Evolutionary conservation across 2,329 filamentous ascomycete species (phyloP), one percentile per base, ranked within the genome.

Genomic region (Pseudonectria foliicola): DNA sequence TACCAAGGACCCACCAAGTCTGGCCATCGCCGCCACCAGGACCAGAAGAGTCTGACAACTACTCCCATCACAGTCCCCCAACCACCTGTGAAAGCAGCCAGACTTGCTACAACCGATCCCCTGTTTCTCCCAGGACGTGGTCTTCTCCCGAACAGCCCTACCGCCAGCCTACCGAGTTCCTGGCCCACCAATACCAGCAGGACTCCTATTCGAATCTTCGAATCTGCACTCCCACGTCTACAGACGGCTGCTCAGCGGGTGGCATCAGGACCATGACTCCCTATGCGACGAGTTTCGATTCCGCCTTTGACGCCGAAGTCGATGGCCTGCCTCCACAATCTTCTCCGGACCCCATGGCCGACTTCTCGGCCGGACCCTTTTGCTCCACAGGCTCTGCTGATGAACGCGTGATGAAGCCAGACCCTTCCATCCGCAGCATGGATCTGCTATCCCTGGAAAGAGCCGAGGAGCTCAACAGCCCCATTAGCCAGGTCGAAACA

Each of bases 11-110:
- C 32, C 41, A 52, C 33, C 50, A 46, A 28, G 38, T 42, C 31
- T 62, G 60, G 54, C 53, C 56, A 25, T 66, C 61, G 16, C 61
- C 65, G 21, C 62, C 59, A 10, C 52, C 54, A 7, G 52, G 53
- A 10, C 52, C 54, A 25, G 57, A 63, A 24, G 63, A 65, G 15
- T 51, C 58, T 31, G 63, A 66, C 13, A 54, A 54, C 38, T 57
- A 57, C 34, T 56, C 56, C 28, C 60, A 57, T 44, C 50, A 55
- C 33, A 54, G 49, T 21, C 61, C 60, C 8, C 56, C 60, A 4
- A 48, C 18, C 18, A 21, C 47, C 12, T 48, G 45, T 26, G 48
- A 41, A 4, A 45, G 46, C 33, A 43, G 41, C 33, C 38, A 45
- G 30, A 33, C 47, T 26, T 48, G 42, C 33, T 57, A 57, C 44